Evolutionary conservation across 768 basidiomycete species (phyloP), one percentile per base, ranked within the genome.

Genomic region (Amanita thiersii): DNA sequence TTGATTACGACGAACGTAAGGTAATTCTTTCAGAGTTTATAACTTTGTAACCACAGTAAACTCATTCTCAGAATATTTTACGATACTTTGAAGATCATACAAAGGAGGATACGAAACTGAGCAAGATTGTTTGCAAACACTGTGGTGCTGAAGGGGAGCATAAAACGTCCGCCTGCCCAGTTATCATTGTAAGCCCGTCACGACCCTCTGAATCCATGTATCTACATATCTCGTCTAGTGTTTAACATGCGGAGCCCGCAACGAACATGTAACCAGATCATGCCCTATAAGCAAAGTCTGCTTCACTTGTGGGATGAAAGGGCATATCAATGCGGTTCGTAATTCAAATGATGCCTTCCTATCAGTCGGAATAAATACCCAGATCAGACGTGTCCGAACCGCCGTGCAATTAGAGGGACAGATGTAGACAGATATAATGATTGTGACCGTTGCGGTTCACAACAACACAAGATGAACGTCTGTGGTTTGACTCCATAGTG

Each of bases 271-370:
- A 2, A 87, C 87, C 12, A 69, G 79, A 29, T 76, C 77, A 38
- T 90, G 86, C 59, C 85, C 86, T 2, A 81, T 86, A 46, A 79
- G 77, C 59, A 88, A 88, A 58, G 78, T 73, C 0, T 90, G 87
- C 52, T 89, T 77, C 52, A 72, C 67, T 2, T 90, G 87, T 50
- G 83, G 83, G 11, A 86, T 86, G 83, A 85, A 83, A 55, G 87
- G 87, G 1, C 86, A 88, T 53, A 74, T 87, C 41, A 84, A 72
- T 48, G 69, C 64, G 43, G 86, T 85, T 49, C 37, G 72, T 57
- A 28, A 29, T 35, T 14, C 9, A 2, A 25, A 4, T 18, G 18
- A 33, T 11, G 6, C 15, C 19, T 26, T 37, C 30, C 11, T 18
- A 32, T 23, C 30, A 20, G 41, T 25, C 20, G 36, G 10, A 40